Percentiles rank a stretch among this genome's conserved stretches.
phyloP scores from a whole-genome alignment of 805 yeast genomes.

The Cyberlindnera samutprakarnensis region DNA sequence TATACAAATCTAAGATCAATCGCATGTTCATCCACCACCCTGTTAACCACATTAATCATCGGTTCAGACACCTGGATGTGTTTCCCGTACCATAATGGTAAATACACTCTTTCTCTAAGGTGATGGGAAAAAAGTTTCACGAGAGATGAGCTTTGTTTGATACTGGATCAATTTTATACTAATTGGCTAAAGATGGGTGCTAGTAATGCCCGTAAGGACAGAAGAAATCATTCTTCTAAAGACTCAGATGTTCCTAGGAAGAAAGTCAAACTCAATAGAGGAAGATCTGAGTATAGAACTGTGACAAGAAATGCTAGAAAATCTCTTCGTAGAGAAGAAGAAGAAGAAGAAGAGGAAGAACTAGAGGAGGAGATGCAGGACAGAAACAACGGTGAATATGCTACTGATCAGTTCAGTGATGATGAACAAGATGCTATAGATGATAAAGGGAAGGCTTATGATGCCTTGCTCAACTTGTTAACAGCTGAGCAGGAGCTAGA shows the following conservation, averaged over 20 bases:
- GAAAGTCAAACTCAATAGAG: constrained; percentile 28
- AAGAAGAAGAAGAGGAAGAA: constrained; percentile 14
- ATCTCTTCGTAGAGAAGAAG: constrained; percentile 14
- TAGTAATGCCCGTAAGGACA: constrained; percentile 3
- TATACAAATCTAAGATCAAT: too few species aligned
- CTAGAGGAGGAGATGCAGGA: constrained; percentile 12
- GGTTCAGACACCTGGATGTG: too few species aligned
- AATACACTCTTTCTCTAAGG: too few species aligned
- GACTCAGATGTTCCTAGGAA: constrained; percentile 1
- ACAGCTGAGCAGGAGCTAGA: constrained; percentile 35
- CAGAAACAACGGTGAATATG: too few species aligned
- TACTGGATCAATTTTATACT: too few species aligned
- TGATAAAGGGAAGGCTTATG: constrained; percentile 44
- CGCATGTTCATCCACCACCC: too few species aligned
- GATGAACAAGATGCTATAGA: constrained; percentile 24
- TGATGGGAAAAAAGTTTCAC: too few species aligned
- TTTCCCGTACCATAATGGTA: too few species aligned
- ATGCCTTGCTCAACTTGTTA: constrained; percentile 59
- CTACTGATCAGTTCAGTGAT: constrained; percentile 12
- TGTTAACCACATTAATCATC: too few species aligned
- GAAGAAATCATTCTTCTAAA: not conserved
- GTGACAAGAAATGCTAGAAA: constrained; percentile 50
- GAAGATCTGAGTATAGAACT: constrained; percentile 54
- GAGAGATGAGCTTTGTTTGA: constrained; percentile 1
- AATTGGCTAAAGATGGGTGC: too few species aligned